Evolutionary conservation across 176 grass and related monocot species (phyloP).

Genomic region (Ananas comosus): DNA sequence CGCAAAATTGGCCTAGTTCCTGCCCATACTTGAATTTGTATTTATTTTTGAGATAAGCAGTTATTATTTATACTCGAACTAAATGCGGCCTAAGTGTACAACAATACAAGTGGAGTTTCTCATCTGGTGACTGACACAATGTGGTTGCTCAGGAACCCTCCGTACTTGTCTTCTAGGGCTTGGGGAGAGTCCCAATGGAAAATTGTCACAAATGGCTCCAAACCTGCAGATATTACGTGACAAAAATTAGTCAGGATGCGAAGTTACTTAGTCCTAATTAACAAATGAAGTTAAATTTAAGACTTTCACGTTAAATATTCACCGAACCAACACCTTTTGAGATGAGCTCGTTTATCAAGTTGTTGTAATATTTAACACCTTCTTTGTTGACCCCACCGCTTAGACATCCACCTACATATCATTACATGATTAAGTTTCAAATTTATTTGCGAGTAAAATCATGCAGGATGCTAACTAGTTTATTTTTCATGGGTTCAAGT

Average conservation of each 20-base stretch:
- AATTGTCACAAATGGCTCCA: constrained; percentile 48
- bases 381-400: no score
- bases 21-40: no score
- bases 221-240: constrained; percentile 13
- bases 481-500: neutral
- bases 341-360: no score
- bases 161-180: constrained; percentile 45
- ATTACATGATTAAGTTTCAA: no score
- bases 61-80: no score
- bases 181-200: constrained; percentile 55
- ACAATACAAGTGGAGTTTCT: no score
- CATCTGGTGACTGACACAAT: neutral
- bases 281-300: neutral
- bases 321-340: neutral
- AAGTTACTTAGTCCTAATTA: neutral
- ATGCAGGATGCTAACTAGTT: no score
- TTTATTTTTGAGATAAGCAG: no score
- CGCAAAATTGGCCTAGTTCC: no score
- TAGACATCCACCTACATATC: no score
- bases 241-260: neutral
- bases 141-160: constrained; percentile 8
- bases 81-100: no score
- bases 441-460: neutral
- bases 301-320: neutral
- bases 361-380: no score